Base-by-base conservation (phyloP, 306 rosid genomes). In the Cucumis melo region DNA sequence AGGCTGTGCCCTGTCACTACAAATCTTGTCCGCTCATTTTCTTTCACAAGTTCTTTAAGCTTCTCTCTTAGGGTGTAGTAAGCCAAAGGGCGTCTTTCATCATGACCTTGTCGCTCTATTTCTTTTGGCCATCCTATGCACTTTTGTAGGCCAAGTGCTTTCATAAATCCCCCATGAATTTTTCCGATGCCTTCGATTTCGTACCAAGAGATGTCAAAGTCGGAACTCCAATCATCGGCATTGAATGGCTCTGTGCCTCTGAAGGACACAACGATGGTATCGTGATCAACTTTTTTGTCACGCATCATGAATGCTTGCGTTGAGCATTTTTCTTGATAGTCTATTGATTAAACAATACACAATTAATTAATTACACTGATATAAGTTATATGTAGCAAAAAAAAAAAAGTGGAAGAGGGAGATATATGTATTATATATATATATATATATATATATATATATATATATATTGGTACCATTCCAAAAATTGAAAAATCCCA, bases 1-100 rank as follows among this genome's bases (percentile, higher is more conserved):
- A 93, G 81, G 56, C 93, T 91, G 64, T 93, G 97, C 13, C 96
- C 98, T n/a, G 94, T 84, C 53, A 93, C 8, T 36, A 93, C 86
- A 53, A 91, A 88, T 55, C 89, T 90, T 2, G 96, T 90, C 19
- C 38, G 79, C 41, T 79, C 62, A 48, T 88, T 84, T 76, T 76
- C 63, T 71, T 65, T 44, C 54, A 93, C 21, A 38, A 84, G 42
- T 9, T 48, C 60, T 70, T 63, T 84, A 7, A 93, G 73, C 71
- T 44, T 72, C 63, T 85, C 53, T 74, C 88, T 90, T 48, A 93
- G 56, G 20, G 81, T 44, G 46, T 91, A 93, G 83, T 93, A 91
- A 19, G 94, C 97, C 67, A 56, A 86, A 5, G 19, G 83, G 0
- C 48, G 67, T 17, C 59, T 21, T 71, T 27, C 0, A 1, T 27